Conservation (phyloP, 345 rosid species). For the Raphanus sativus region DNA sequence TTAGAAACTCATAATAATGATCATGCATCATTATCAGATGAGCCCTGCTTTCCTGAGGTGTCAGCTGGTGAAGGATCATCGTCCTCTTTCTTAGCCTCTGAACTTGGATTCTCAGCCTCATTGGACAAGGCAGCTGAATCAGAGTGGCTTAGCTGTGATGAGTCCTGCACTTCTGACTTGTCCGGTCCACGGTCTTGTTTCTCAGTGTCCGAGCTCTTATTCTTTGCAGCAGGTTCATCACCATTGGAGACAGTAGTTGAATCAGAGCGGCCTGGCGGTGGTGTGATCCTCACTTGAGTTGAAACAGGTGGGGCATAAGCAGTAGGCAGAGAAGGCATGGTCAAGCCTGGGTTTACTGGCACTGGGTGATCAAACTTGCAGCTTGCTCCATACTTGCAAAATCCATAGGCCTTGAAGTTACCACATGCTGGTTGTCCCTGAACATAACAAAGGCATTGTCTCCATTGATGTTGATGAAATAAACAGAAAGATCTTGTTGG, state of each 20-base stretch:
- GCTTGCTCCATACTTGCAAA: conserved; percentile 69
- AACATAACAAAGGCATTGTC: conserved; percentile 29
- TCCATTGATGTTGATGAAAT: neutral
- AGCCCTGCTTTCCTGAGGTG: conserved; percentile 10
- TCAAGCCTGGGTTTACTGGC: conserved; percentile 47
- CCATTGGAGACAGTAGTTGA: conserved; percentile 12
- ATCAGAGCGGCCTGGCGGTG: conserved; percentile 30
- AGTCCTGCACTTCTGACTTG: conserved; percentile 26
- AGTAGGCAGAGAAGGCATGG: conserved; percentile 44
- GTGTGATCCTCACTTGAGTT: conserved; percentile 41
- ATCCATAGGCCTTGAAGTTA: conserved; percentile 57
- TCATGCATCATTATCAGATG: conserved; percentile 24
- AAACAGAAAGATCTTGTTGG: neutral
- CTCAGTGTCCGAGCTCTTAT: conserved; percentile 21
- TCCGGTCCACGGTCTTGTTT: conserved; percentile 10
- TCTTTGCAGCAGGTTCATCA: conserved; percentile 15
- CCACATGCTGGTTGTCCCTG: conserved; percentile 76
- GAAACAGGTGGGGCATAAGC: conserved; percentile 46
- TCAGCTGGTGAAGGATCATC: conserved; percentile 13
- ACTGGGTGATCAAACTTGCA: conserved; percentile 76
- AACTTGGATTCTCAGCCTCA: conserved; percentile 18
- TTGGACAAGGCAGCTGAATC: conserved; percentile 28
- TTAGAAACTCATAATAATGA: conserved; percentile 22
- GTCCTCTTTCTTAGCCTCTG: conserved; percentile 18
- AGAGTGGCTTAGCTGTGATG: conserved; percentile 36